Conservation (phyloP, 1,284 basidiomycete species). For the Blastosporella zonata region DNA sequence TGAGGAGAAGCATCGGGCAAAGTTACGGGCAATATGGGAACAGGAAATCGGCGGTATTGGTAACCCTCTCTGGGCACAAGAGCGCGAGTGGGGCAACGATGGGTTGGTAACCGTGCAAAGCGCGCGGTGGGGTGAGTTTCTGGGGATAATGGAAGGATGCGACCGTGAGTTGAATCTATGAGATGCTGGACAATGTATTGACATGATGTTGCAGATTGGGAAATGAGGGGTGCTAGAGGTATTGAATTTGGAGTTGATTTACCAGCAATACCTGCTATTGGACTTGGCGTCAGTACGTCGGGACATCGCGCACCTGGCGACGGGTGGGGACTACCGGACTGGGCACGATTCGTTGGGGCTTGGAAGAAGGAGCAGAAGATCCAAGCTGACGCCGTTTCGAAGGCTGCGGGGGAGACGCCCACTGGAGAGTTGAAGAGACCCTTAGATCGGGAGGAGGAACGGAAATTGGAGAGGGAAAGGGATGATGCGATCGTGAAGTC, state of each 20-base stretch:
- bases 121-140: slow-evolving; percentile 91
- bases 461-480: slow-evolving; percentile 34
- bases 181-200: background rate
- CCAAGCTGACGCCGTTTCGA: slow-evolving; percentile 21
- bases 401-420: slow-evolving; percentile 16
- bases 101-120: slow-evolving; percentile 89
- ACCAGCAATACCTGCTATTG: slow-evolving; percentile 45
- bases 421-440: background rate
- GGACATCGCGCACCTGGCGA: slow-evolving; percentile 31
- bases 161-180: slow-evolving; percentile 56
- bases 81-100: slow-evolving; percentile 86
- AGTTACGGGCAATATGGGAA: slow-evolving; percentile 32
- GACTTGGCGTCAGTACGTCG: slow-evolving; percentile 27
- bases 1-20: slow-evolving; percentile 52
- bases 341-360: slow-evolving; percentile 55
- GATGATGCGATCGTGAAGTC: slow-evolving; percentile 60
- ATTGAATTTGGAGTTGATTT: slow-evolving; percentile 63
- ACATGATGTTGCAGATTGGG: slow-evolving; percentile 65
- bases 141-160: slow-evolving; percentile 86
- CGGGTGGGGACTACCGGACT: slow-evolving; percentile 59
- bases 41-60: slow-evolving; percentile 14
- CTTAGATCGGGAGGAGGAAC: slow-evolving; percentile 21
- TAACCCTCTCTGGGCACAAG: slow-evolving; percentile 40
- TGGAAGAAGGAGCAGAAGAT: slow-evolving; percentile 55
- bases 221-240: slow-evolving; percentile 81